These are phyloP conservation scores for Plenodomus tracheiphilus DNA, from an alignment of 2,329 filamentous ascomycete genomes.

Conservation along the genomic window DNA sequence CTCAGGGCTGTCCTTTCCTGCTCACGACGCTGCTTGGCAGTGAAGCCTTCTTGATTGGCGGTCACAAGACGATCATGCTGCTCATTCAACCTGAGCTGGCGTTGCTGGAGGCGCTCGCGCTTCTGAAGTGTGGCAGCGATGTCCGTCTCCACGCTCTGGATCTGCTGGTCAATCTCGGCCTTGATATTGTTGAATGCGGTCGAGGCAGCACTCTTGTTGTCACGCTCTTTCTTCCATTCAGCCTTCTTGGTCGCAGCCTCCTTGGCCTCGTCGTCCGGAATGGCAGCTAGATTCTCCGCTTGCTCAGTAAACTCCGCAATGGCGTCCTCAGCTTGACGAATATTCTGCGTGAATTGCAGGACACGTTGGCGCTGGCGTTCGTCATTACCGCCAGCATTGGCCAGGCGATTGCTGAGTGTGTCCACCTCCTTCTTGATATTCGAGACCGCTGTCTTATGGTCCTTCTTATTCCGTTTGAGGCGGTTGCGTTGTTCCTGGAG, in stretches of 20 bases:
- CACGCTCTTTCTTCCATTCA: slow-evolving; percentile 59
- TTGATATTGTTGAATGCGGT: slow-evolving; percentile 66
- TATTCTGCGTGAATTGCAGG: slow-evolving; percentile 73
- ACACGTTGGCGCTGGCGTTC: slow-evolving; percentile 76
- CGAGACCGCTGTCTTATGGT: slow-evolving; percentile 71
- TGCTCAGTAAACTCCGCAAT: slow-evolving; percentile 59
- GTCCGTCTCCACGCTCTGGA: slow-evolving; percentile 67
- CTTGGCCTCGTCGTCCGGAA: slow-evolving; percentile 65
- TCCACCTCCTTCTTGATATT: slow-evolving; percentile 74
- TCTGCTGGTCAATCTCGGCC: slow-evolving; percentile 62
- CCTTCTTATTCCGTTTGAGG: slow-evolving; percentile 72
- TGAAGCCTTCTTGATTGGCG: slow-evolving; percentile 67
- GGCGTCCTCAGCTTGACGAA: slow-evolving; percentile 69
- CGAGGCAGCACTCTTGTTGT: slow-evolving; percentile 55
- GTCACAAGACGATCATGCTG: slow-evolving; percentile 72
- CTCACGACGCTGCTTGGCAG: slow-evolving; percentile 59
- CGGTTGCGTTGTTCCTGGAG: slow-evolving; percentile 69
- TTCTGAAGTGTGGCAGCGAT: slow-evolving; percentile 66
- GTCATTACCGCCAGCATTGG: slow-evolving; percentile 70
- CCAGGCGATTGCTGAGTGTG: slow-evolving; percentile 65
- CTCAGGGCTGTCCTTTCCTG: slow-evolving; percentile 45
- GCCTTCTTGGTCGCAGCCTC: slow-evolving; percentile 62
- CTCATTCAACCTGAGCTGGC: slow-evolving; percentile 72
- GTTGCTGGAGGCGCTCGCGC: slow-evolving; percentile 71
- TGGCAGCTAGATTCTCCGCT: slow-evolving; percentile 65